A percentile compares a stretch with the other conserved stretches of the same genome.
These are phyloP conservation scores for Cucurbita pepo DNA, from an alignment of 306 rosid genomes.

Conservation along the genomic window DNA sequence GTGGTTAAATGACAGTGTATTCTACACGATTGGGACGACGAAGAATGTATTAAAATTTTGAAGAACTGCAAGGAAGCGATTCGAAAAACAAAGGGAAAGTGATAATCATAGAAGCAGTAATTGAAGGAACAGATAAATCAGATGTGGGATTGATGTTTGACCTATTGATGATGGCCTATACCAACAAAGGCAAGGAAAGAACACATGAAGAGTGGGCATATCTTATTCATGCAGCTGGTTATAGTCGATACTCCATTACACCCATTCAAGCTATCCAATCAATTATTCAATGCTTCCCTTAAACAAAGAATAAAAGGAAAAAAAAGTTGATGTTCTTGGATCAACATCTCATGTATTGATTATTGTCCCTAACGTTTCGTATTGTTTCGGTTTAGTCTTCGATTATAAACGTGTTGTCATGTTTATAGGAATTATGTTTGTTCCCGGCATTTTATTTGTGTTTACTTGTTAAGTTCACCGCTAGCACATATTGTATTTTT, in stretches of 20 bases:
- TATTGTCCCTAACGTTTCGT: too few species aligned
- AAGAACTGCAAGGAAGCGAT: not conserved
- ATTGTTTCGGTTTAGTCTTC: too few species aligned
- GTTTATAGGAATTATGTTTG: too few species aligned
- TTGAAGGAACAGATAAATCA: not conserved
- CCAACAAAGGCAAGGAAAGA: slow-evolving; percentile 30
- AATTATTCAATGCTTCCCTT: slow-evolving; percentile 17
- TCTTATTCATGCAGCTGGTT: slow-evolving; percentile 38
- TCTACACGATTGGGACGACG: not conserved
- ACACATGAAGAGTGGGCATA: slow-evolving; percentile 33
- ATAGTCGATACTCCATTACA: slow-evolving; percentile 13
- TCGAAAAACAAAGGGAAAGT: not conserved
- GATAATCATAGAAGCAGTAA: not conserved
- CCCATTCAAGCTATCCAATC: slow-evolving; percentile 24
- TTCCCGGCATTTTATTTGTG: too few species aligned
- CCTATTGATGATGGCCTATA: slow-evolving; percentile 49
- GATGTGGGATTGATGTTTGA: slow-evolving; percentile 39
- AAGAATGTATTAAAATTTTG: not conserved
- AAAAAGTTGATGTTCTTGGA: too few species aligned
- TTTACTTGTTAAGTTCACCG: too few species aligned
- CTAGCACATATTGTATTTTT: too few species aligned
- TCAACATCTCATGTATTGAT: too few species aligned
- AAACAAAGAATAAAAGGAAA: not conserved
- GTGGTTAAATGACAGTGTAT: not conserved
- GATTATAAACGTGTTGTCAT: too few species aligned